Percentiles rank a stretch among this genome's conserved stretches.
phyloP scores from a whole-genome alignment of 2,329 filamentous ascomycete genomes.

The Neofusicoccum kwambonambiense region DNA sequence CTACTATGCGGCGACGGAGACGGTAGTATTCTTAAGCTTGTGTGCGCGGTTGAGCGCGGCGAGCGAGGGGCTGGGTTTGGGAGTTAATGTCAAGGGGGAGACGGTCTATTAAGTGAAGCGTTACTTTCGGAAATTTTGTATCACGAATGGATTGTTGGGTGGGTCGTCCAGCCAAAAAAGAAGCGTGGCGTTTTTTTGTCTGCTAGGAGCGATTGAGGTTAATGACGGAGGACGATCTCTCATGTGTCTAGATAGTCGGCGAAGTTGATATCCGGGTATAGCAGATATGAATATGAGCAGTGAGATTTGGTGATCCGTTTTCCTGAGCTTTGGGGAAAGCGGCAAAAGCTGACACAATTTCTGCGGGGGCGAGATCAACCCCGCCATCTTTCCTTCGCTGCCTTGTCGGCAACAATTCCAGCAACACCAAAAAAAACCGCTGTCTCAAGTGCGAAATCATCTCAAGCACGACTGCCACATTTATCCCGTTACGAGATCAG shows the following conservation, averaged over 20 bases:
- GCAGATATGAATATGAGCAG: not conserved
- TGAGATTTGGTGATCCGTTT: too few relatives aligned
- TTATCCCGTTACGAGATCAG: too few relatives aligned
- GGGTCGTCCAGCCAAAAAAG: not conserved
- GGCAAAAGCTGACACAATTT: too few relatives aligned
- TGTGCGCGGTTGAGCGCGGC: conserved; percentile 80
- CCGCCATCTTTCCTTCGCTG: too few relatives aligned
- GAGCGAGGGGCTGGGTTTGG: conserved; percentile 17
- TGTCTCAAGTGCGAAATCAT: too few relatives aligned
- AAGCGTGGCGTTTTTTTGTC: not conserved
- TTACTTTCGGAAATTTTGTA: not conserved
- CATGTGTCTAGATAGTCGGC: not conserved
- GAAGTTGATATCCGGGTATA: not conserved
- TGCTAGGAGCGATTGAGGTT: not conserved
- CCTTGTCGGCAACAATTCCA: too few relatives aligned
- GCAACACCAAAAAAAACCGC: too few relatives aligned
- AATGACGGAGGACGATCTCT: not conserved
- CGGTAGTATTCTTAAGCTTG: conserved; percentile 85
- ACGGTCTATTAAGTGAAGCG: not conserved
- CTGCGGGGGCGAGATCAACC: too few relatives aligned
- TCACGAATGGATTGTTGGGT: not conserved
- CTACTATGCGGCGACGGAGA: conserved; percentile 96
- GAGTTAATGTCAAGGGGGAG: conserved; percentile 7
- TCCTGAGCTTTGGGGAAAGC: too few relatives aligned
- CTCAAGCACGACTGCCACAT: too few relatives aligned